Base-by-base conservation (phyloP, 768 basidiomycete species). In the Amanita subjunquillea region DNA sequence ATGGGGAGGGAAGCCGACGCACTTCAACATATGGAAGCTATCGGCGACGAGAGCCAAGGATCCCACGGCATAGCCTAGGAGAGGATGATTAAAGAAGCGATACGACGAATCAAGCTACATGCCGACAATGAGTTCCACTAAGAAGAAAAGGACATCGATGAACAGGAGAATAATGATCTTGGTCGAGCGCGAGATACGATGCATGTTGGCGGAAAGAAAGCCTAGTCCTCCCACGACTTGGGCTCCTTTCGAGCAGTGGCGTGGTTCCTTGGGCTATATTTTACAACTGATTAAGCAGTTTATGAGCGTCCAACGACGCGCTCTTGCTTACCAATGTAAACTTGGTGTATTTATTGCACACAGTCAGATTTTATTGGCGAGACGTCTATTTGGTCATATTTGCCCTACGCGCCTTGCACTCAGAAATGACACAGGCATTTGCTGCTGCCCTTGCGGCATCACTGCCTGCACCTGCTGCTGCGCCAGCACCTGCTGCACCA, bases 1-100 rank as follows among this genome's bases (percentile, higher is more conserved):
- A 36, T 37, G 45, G 42, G 7, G 43, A 25, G 17, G 44, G 54
- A 25, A 5, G 46, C 12, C 47, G 41, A 69, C 84, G 55, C 57
- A 94, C 93, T 97, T 97, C 71, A 97, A 83, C 94, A 96, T 98
- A 71, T 98, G 95, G 68, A 98, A 98, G 58, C 87, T 88, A 70
- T 97, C 95, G 6, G 95, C 95, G 44, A 99, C 84, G 50, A 98
- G 84, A 1, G 94, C 94, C 1, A 97, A 80, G 0, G 92, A 95
- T 29, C 92, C 92, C 51, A 96, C 91, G n/a, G 87, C 82, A 83
- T 95, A 95, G 39, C 94, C 92, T 87, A 55, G 60, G 37, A 52
- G 55, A 50, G 20, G 56, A 54, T 55, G 36, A 57, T 55, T 22
- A 58, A 47, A 54, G 57, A 50, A 58, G 27, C 32, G 46, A 48